Evolutionary conservation across 805 yeast species (phyloP).

Genomic region (Metschnikowia amazonensis): DNA sequence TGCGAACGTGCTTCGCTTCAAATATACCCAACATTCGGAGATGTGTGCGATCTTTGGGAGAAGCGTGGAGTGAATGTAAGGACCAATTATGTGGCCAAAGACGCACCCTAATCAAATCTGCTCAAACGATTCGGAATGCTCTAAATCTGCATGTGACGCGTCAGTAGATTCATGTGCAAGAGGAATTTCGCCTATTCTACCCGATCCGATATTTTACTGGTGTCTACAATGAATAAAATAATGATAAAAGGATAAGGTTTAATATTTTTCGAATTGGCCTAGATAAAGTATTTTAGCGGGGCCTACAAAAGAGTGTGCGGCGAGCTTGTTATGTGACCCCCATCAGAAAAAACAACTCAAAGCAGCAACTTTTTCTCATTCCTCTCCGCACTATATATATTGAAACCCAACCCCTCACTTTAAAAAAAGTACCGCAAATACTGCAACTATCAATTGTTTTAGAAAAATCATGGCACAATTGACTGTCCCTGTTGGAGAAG

Average conservation of each 20-base stretch:
- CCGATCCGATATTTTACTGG: too few relatives aligned
- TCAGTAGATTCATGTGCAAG: neutral
- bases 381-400: conserved; percentile 12
- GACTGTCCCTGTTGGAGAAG: conserved; percentile 65
- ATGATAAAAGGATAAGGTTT: too few relatives aligned
- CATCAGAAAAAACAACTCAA: conserved; percentile 4
- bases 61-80: neutral
- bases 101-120: neutral
- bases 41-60: neutral
- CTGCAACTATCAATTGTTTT: neutral
- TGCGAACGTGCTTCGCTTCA: neutral
- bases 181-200: too few relatives aligned
- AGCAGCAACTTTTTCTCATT: conserved; percentile 11
- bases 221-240: neutral
- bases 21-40: conserved; percentile 8
- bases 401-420: conserved; percentile 3
- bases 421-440: neutral
- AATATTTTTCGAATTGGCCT: neutral
- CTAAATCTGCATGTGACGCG: neutral
- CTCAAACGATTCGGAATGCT: neutral
- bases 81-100: neutral
- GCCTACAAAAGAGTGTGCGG: neutral
- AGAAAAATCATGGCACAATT: conserved; percentile 20
- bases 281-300: neutral
- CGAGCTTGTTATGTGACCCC: neutral